Conservation (phyloP, 2,329 filamentous ascomycete genomes). For the Stagonosporopsis tanaceti region DNA sequence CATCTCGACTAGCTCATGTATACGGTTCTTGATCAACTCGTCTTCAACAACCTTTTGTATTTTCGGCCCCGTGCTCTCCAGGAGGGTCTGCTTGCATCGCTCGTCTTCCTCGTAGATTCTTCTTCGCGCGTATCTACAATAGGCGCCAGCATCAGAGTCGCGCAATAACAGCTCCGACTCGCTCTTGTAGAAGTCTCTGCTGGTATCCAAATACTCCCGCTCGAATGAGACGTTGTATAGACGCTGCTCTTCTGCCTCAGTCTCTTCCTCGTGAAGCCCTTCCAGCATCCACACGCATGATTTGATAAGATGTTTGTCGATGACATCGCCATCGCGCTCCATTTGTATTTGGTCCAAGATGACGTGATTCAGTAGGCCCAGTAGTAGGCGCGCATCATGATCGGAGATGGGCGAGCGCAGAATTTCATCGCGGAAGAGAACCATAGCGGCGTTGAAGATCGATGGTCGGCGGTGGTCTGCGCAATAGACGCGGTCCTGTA, state of each 20-base stretch:
- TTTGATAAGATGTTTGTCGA: slow-evolving; percentile 82
- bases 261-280: slow-evolving; percentile 80
- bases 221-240: slow-evolving; percentile 88
- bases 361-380: slow-evolving; percentile 79
- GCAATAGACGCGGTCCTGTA: slow-evolving; percentile 79
- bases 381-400: slow-evolving; percentile 62
- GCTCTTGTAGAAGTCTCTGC: slow-evolving; percentile 73
- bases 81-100: slow-evolving; percentile 83
- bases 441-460: slow-evolving; percentile 86
- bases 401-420: slow-evolving; percentile 65
- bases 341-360: slow-evolving; percentile 91
- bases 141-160: slow-evolving; percentile 80
- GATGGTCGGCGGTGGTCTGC: slow-evolving; percentile 75
- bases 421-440: slow-evolving; percentile 86
- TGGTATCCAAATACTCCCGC: slow-evolving; percentile 74
- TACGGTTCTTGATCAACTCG: slow-evolving; percentile 78
- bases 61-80: slow-evolving; percentile 73
- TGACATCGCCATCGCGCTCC: slow-evolving; percentile 88
- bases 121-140: slow-evolving; percentile 77
- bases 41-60: slow-evolving; percentile 80
- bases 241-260: slow-evolving; percentile 79
- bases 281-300: slow-evolving; percentile 91
- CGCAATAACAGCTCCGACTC: slow-evolving; percentile 80
- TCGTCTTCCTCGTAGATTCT: slow-evolving; percentile 82
- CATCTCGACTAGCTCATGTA: slow-evolving; percentile 82